Evolutionary conservation across 129 eudicot species (phyloP).

Genomic region (Chrysanthemum lavandulifolium): DNA sequence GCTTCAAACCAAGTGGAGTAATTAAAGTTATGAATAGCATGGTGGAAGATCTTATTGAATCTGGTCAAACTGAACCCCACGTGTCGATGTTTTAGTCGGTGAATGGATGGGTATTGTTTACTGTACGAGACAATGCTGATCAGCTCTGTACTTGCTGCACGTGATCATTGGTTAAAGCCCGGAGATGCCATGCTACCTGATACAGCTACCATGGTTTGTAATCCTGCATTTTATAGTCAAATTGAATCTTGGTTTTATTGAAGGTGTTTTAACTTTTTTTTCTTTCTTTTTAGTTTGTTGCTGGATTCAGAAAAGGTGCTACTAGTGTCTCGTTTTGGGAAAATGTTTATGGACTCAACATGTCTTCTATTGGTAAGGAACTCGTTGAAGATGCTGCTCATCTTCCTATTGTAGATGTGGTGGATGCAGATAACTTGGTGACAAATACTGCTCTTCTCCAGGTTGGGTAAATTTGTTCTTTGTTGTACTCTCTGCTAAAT

Average conservation of each 20-base stretch:
- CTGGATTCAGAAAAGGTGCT: slow-evolving; percentile 90
- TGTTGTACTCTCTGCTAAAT: background rate
- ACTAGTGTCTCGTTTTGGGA: slow-evolving; percentile 95
- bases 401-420: slow-evolving; percentile 77
- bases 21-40: too few relatives aligned
- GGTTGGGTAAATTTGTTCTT: slow-evolving; percentile 39
- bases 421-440: slow-evolving; percentile 63
- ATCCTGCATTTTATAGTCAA: background rate
- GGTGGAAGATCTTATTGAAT: too few relatives aligned
- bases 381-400: slow-evolving; percentile 74
- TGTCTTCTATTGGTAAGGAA: slow-evolving; percentile 90
- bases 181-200: slow-evolving; percentile 98
- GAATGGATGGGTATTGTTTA: slow-evolving; percentile 97
- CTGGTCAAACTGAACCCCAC: too few relatives aligned
- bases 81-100: too few relatives aligned
- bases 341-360: slow-evolving; percentile 82
- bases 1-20: too few relatives aligned
- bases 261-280: background rate
- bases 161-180: slow-evolving; percentile 92
- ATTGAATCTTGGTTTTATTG: slow-evolving; percentile 3
- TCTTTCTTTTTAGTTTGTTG: slow-evolving; percentile 63
- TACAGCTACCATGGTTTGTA: slow-evolving; percentile 86
- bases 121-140: slow-evolving; percentile 97
- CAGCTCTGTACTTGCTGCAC: slow-evolving; percentile 79
- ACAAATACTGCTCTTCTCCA: slow-evolving; percentile 66